Evolutionary conservation across 169 alveolate genomes (phyloP).

Genomic region (Plasmodium chabaudi): DNA sequence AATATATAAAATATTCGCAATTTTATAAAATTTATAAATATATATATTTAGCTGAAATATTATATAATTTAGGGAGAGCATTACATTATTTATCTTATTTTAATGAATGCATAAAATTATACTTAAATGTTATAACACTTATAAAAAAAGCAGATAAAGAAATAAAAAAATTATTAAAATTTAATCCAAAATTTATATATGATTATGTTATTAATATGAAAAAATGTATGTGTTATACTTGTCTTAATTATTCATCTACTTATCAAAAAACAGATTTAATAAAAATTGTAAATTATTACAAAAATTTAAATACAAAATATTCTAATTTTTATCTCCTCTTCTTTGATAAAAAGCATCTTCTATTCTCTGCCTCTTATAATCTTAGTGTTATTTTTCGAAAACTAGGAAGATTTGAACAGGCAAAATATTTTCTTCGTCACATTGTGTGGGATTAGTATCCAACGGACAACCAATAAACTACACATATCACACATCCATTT

Average conservation of each 20-base stretch:
- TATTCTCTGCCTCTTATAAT: constrained; percentile 71
- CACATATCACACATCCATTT: neutral
- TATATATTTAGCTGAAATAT: constrained; percentile 68
- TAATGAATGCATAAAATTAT: constrained; percentile 63
- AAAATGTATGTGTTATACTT: constrained; percentile 67
- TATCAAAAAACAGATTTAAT: neutral
- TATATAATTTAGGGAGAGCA: constrained; percentile 57
- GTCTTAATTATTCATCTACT: constrained; percentile 18
- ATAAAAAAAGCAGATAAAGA: constrained; percentile 53
- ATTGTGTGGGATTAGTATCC: constrained; percentile 52
- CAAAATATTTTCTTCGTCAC: constrained; percentile 20
- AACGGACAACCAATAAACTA: neutral
- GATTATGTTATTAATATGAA: constrained; percentile 71
- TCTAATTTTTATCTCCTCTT: constrained; percentile 58
- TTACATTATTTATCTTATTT: constrained; percentile 59
- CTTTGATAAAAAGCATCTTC: constrained; percentile 57
- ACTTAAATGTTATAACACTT: constrained; percentile 34
- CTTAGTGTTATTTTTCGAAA: constrained; percentile 53
- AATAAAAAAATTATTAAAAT: constrained; percentile 22
- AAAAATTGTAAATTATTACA: constrained; percentile 25
- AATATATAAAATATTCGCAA: constrained; percentile 31
- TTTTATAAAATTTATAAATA: constrained; percentile 58
- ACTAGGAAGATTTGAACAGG: constrained; percentile 59
- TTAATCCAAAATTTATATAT: constrained; percentile 35
- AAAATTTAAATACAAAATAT: constrained; percentile 48